These are phyloP conservation scores for Trichoderma pleuroti DNA, from an alignment of 2,329 filamentous ascomycete genomes.

Conservation along the genomic window DNA sequence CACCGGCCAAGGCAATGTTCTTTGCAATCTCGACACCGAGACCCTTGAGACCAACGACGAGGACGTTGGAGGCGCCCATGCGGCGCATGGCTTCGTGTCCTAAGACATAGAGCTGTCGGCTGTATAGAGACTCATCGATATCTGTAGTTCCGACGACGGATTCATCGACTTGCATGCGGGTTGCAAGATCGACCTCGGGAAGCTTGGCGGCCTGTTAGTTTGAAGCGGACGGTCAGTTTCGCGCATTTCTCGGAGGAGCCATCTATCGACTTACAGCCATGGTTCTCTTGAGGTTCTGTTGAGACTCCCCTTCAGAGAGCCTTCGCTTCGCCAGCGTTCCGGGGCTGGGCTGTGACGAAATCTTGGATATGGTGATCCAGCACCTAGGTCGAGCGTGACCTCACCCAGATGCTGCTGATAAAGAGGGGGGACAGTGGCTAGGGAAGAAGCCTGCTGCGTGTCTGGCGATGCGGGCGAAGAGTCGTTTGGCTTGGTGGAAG, in stretches of 20 bases:
- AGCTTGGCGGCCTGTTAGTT: slow-evolving; percentile 47
- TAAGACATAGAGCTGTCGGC: slow-evolving; percentile 68
- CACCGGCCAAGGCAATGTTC: slow-evolving; percentile 95
- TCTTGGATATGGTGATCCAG: slow-evolving; percentile 35
- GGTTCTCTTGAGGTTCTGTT: slow-evolving; percentile 55
- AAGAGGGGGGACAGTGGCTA: background rate
- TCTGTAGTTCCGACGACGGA: slow-evolving; percentile 53
- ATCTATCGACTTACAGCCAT: slow-evolving; percentile 54
- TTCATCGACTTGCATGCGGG: slow-evolving; percentile 63
- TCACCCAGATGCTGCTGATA: slow-evolving; percentile 28
- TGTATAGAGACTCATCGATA: slow-evolving; percentile 72
- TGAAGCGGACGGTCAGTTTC: background rate
- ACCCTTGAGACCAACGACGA: slow-evolving; percentile 87
- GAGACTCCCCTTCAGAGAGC: slow-evolving; percentile 58
- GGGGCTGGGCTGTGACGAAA: slow-evolving; percentile 32
- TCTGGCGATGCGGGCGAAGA: background rate
- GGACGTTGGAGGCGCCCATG: slow-evolving; percentile 93
- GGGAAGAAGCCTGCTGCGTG: background rate
- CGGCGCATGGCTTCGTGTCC: slow-evolving; percentile 92
- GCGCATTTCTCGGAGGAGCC: background rate
- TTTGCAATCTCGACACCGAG: slow-evolving; percentile 98
- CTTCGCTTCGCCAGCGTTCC: slow-evolving; percentile 66
- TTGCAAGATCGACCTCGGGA: slow-evolving; percentile 59
- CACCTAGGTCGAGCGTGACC: slow-evolving; percentile 39
- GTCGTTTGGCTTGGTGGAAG: background rate